Evolutionary conservation across 2,329 filamentous ascomycete species (phyloP).

Genomic region (Ophiosphaerella herpotricha): DNA sequence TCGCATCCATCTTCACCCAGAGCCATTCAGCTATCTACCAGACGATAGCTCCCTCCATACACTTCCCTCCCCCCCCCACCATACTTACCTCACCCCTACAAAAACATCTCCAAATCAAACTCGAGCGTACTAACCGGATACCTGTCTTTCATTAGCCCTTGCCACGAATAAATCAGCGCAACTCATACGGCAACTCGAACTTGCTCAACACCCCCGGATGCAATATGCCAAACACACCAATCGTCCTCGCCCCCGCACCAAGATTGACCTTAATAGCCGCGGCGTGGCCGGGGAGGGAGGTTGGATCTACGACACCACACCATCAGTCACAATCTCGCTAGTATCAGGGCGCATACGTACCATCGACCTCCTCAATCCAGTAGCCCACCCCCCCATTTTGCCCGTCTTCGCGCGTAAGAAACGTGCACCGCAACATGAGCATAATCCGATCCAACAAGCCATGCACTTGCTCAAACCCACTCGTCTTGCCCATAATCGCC

Average conservation of each 20-base stretch:
- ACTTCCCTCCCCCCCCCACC: no score
- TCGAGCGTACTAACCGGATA: conserved; percentile 94
- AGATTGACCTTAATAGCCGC: conserved; percentile 81
- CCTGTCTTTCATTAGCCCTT: conserved; percentile 46
- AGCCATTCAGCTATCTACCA: no score
- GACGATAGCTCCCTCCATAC: no score
- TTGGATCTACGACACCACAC: conserved; percentile 63
- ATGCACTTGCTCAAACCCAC: conserved; percentile 94
- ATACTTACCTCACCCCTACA: conserved; percentile 54
- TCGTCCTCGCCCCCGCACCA: conserved; percentile 71
- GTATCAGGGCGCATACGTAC: conserved; percentile 46
- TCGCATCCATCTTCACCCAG: no score
- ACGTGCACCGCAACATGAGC: conserved; percentile 85
- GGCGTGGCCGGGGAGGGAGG: conserved; percentile 88
- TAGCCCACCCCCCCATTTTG: conserved; percentile 68
- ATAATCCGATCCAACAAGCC: conserved; percentile 90
- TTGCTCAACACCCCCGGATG: conserved; percentile 93
- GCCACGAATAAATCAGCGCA: no score
- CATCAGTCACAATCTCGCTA: no score
- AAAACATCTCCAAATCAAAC: conserved; percentile 91
- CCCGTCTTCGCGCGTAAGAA: conserved; percentile 74
- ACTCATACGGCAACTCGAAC: conserved; percentile 77
- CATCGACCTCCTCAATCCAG: conserved; percentile 92
- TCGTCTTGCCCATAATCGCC: conserved; percentile 91
- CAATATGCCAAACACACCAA: conserved; percentile 91